Evolutionary conservation across 495 filamentous ascomycete species (phyloP), one percentile per base, ranked within the genome.

Genomic region (Daldinia bambusicola): DNA sequence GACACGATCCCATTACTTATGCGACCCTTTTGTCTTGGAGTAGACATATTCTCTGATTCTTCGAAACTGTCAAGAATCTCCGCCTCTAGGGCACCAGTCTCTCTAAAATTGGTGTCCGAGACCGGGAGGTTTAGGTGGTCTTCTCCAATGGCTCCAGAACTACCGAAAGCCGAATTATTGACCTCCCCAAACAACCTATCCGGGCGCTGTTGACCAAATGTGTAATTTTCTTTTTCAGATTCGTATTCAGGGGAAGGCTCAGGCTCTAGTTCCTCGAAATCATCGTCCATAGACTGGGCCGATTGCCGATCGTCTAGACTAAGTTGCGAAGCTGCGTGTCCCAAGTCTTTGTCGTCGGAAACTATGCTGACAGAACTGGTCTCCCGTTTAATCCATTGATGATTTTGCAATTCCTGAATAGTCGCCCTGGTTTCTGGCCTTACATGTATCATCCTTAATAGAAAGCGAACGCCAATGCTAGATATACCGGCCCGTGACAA

Each of bases 101-200:
- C 70, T 14, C 31, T 76, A 51, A 76, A 75, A 59, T 71, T 80
- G 9, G 32, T 56, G 8, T 60, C 45, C 8, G 81, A 76, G 36
- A 82, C 65, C 10, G 82, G 82, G 52, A 86, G 80, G 73, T 86
- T 84, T 16, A 85, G 71, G 16, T 80, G 82, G 26, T 79, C 68
- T 6, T 75, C 73, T 2, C 78, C 71, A 30, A 86, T 81, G 14
- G 65, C 81, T 34, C 82, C 84, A 14, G 80, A 81, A 78, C 90
- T 94, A 20, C 87, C 85, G 3, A 95, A 76, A 10, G 87, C 90
- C 6, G 92, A 92, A 12, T 83, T 76, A 30, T 87, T 88, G 55
- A 97, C 90, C 77, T 97, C 93, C 0, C 94, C 93, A 80, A 95
- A 97, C 3, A 97, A 83, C 32, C 90, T 88, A 56, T 80, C 79